Evolutionary conservation across 1,139 yeast species (phyloP), one percentile per base, ranked within the genome.

Genomic region (Geotrichum candidum): DNA sequence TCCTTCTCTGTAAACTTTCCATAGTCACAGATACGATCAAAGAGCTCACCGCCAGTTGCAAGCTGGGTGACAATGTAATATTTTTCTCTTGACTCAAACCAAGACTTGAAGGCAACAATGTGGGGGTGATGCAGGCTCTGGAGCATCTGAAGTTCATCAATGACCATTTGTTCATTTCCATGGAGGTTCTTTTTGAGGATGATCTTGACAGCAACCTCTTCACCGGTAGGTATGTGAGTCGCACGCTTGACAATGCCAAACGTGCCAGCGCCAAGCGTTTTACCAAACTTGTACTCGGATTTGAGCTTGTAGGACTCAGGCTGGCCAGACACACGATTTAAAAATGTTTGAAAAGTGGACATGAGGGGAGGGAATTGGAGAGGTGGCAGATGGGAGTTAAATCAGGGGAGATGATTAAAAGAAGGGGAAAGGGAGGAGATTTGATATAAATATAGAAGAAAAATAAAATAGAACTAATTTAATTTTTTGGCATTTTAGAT

Each of bases 41-140:
- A 91, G 65, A 91, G 77, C 73, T 91, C 97, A 52, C 97, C 97
- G 27, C 97, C 97, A 1, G 89, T 86, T 35, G 97, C 96, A 69
- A 90, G 78, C 71, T 84, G 86, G 31, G 78, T 76, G 52, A 76
- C 79, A 64, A 76, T 71, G 64, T 75, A 76, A 65, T 72, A 74
- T 70, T 76, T 75, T 54, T 76, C 96, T 70, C 84, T 84, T 55
- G 90, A 83, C 75, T 91, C 97, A 73, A 90, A 91, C 94, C 95
- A 90, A 70, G 90, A 96, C 64, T 85, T 79, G 72, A 90, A 88
- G 33, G 85, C 85, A 22, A 91, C 95, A 65, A 91, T 89, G 73
- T 91, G 88, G 1, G 91, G 91, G 72, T 90, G 96, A 63, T 82
- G 72, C 67, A 91, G 78, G 66, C 80, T 81, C 69, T 82, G 84